A percentile compares a stretch with the other conserved stretches of the same genome.
Conservation (phyloP, 345 rosid genomes). For the Eucalyptus tenuipes region DNA sequence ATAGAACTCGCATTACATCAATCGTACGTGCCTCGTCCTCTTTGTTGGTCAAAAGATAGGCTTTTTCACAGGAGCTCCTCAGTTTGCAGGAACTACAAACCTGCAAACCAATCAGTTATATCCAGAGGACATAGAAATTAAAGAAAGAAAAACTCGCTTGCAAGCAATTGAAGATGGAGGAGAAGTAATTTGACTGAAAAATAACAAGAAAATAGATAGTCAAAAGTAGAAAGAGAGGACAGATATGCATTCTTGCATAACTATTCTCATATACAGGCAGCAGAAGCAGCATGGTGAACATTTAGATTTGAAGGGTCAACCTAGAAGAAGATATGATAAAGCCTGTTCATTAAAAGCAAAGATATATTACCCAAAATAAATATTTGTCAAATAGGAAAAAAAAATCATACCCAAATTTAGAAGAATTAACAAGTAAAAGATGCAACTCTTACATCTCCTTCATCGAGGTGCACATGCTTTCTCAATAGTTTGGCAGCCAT, state of each 20-base stretch:
- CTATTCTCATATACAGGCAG: not conserved
- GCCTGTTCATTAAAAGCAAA: not conserved
- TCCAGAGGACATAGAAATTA: not conserved
- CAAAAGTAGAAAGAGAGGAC: not conserved
- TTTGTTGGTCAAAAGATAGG: constrained; percentile 71
- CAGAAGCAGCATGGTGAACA: not conserved
- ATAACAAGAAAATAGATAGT: not conserved
- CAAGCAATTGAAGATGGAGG: not conserved
- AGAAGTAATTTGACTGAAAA: not conserved
- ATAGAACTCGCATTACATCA: constrained; percentile 77
- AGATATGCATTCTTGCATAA: not conserved
- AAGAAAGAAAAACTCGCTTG: not conserved
- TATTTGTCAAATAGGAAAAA: not conserved
- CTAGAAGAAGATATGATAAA: not conserved
- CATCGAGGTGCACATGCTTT: constrained; percentile 90
- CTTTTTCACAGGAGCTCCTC: constrained; percentile 82
- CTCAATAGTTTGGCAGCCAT: constrained; percentile 80
- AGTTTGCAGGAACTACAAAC: constrained; percentile 92
- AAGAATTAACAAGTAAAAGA: not conserved
- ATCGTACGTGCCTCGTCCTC: constrained; percentile 92
- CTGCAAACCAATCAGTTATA: constrained; percentile 22
- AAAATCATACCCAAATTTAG: not conserved
- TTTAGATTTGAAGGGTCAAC: not conserved
- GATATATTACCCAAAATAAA: not conserved
- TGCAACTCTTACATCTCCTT: constrained; percentile 83